Conservation (phyloP, 2,329 filamentous ascomycete genomes). For the Penicillium freii region DNA sequence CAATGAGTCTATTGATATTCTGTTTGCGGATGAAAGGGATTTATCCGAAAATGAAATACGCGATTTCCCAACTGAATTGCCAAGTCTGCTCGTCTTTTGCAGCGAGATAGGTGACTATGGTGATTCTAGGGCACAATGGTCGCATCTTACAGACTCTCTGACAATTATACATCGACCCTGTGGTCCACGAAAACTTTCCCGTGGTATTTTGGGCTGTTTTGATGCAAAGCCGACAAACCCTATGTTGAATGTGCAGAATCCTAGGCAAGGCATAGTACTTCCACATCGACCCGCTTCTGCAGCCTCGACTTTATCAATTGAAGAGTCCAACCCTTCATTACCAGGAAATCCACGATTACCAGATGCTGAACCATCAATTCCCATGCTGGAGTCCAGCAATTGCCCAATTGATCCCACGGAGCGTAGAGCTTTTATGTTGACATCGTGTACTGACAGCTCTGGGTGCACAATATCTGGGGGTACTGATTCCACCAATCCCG, state of each 20-base stretch:
- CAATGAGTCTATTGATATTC: conserved; percentile 3
- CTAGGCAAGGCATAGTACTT: neutral
- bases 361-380: neutral
- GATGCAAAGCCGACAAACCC: neutral
- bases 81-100: conserved; percentile 1
- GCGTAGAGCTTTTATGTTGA: neutral
- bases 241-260: neutral
- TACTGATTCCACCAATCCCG: too few relatives aligned
- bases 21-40: neutral
- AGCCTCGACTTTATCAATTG: conserved; percentile 4
- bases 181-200: conserved; percentile 37
- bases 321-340: neutral
- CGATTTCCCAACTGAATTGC: neutral
- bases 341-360: conserved; percentile 5
- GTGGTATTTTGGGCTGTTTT: neutral
- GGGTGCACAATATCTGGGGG: neutral
- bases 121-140: neutral
- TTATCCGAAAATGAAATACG: neutral
- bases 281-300: conserved; percentile 28
- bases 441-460: neutral
- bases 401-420: neutral
- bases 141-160: neutral
- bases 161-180: conserved; percentile 27
- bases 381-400: neutral
- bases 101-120: neutral